phyloP scores from a whole-genome alignment of 1,284 basidiomycete genomes.

The Sporisorium iseilematis-ciliati region DNA sequence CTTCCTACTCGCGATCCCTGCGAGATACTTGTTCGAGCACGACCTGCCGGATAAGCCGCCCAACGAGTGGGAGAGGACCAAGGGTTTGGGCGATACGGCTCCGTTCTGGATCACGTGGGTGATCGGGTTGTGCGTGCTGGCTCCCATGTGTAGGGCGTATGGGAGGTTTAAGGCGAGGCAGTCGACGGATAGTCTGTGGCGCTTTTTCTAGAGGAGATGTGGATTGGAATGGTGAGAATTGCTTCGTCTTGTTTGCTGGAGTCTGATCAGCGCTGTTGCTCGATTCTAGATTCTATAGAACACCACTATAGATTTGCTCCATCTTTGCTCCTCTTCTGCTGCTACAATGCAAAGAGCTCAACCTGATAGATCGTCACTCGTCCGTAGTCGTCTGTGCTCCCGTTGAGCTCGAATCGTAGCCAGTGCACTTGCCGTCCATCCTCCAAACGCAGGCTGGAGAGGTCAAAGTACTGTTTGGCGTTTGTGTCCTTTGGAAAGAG shows the following conservation, averaged over 20 bases:
- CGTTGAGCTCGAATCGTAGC: constrained; percentile 33
- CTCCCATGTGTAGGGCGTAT: constrained; percentile 34
- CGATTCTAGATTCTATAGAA: too few relatives aligned
- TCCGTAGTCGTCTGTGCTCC: constrained; percentile 53
- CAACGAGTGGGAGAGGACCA: constrained; percentile 23
- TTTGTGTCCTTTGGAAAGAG: constrained; percentile 41
- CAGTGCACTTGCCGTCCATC: not conserved
- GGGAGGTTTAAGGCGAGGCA: constrained; percentile 35
- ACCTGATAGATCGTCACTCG: constrained; percentile 41
- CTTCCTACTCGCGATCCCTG: constrained; percentile 31
- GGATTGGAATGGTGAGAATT: too few relatives aligned
- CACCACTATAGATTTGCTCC: too few relatives aligned
- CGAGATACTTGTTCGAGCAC: constrained; percentile 33
- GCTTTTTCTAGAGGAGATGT: constrained; percentile 41
- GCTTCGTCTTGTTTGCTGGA: too few relatives aligned
- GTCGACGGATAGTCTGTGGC: constrained; percentile 37
- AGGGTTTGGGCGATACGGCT: constrained; percentile 20
- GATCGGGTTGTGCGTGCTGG: constrained; percentile 30
- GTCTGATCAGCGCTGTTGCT: too few relatives aligned
- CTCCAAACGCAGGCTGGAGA: not conserved
- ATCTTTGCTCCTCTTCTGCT: not conserved
- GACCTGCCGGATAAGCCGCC: constrained; percentile 36
- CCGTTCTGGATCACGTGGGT: constrained; percentile 45
- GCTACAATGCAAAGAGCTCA: constrained; percentile 22
- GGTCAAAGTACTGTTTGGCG: constrained; percentile 40